Percentiles rank a stretch among this genome's conserved stretches.
Conservation (phyloP, 192 early-diverging fungal species). For the Backusella morwellensis region DNA sequence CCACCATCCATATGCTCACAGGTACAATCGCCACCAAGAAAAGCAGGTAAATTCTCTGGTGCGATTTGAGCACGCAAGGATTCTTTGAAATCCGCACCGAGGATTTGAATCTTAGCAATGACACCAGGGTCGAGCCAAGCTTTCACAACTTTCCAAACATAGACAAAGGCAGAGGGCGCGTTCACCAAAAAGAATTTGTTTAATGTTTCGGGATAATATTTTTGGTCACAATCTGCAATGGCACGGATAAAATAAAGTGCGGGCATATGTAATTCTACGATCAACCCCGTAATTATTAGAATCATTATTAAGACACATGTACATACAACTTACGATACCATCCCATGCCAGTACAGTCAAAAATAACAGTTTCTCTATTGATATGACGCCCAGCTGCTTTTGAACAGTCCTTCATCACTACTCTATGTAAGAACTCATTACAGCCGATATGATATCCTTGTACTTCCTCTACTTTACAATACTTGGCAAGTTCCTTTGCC, state of each 20-base stretch:
- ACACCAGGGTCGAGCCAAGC: constrained; percentile 78
- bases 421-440: constrained; percentile 68
- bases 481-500: constrained; percentile 62
- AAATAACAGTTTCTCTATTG: constrained; percentile 83
- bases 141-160: constrained; percentile 76
- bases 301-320: background rate
- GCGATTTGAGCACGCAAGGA: constrained; percentile 62
- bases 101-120: constrained; percentile 63
- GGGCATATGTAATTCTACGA: constrained; percentile 59
- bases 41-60: constrained; percentile 64
- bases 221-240: constrained; percentile 84
- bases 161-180: constrained; percentile 85
- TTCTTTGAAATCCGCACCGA: constrained; percentile 58
- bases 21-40: constrained; percentile 69
- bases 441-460: constrained; percentile 67
- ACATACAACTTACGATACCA: constrained; percentile 56
- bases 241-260: constrained; percentile 66
- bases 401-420: constrained; percentile 78
- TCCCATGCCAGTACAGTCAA: constrained; percentile 88
- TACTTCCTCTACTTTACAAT: constrained; percentile 59
- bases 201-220: constrained; percentile 93
- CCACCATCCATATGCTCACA: constrained; percentile 76
- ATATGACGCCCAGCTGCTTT: constrained; percentile 61
- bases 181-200: constrained; percentile 93
- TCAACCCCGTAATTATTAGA: background rate